Evolutionary conservation across 345 rosid species (phyloP).

Genomic region (Melaleuca quinquenervia): DNA sequence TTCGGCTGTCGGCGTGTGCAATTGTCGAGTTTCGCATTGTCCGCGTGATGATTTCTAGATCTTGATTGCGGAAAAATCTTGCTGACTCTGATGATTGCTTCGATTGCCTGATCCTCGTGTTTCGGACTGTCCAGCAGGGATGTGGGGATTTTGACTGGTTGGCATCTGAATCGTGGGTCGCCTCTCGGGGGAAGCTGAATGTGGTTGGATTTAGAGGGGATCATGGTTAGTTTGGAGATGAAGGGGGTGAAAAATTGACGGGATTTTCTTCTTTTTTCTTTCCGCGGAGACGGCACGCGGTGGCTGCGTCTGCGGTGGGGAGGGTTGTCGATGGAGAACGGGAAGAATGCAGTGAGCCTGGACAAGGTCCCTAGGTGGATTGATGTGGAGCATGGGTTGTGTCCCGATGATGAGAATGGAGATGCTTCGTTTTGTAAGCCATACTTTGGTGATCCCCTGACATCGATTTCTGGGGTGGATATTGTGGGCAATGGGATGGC

Average conservation of each 20-base stretch:
- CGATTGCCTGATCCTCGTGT: neutral
- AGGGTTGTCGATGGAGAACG: slow-evolving; percentile 46
- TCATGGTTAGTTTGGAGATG: neutral
- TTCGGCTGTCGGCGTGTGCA: no score
- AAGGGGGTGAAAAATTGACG: neutral
- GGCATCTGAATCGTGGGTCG: neutral
- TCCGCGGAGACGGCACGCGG: neutral
- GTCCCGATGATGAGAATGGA: slow-evolving; percentile 43
- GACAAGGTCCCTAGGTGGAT: slow-evolving; percentile 93
- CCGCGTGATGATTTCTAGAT: neutral
- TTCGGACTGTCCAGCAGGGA: neutral
- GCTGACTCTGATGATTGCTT: neutral
- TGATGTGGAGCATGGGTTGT: slow-evolving; percentile 58
- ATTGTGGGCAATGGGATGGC: slow-evolving; percentile 42
- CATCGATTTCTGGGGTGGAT: slow-evolving; percentile 37
- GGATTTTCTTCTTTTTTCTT: neutral
- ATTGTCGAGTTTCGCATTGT: neutral
- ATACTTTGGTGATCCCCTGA: slow-evolving; percentile 61
- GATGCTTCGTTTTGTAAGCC: slow-evolving; percentile 54
- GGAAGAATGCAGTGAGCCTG: slow-evolving; percentile 60
- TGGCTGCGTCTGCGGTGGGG: neutral
- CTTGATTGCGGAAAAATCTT: neutral
- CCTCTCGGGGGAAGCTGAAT: neutral
- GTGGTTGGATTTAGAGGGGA: neutral
- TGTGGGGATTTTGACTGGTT: neutral